Percentiles rank a stretch among this genome's conserved stretches.
phyloP scores from a whole-genome alignment of 2,329 filamentous ascomycete species.

The Amphichorda felina region DNA sequence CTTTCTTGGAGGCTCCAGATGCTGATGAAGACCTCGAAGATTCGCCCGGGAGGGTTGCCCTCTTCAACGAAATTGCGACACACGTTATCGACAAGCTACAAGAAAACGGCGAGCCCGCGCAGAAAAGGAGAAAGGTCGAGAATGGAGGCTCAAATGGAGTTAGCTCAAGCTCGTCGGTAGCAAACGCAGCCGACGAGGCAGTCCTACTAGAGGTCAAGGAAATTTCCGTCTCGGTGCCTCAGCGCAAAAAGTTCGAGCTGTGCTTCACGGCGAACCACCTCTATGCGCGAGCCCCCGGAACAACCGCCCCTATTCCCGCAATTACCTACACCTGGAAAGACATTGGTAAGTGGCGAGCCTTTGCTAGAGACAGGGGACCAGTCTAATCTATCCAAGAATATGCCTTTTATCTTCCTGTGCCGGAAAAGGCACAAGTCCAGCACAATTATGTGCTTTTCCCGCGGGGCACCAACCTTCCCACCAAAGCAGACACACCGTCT shows the following conservation, averaged over 20 bases:
- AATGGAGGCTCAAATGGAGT: conserved; percentile 10
- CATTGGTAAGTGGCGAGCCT: conserved; percentile 33
- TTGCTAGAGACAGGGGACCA: not conserved
- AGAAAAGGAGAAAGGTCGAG: conserved; percentile 42
- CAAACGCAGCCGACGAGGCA: conserved; percentile 30
- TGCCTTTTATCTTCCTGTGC: conserved; percentile 51
- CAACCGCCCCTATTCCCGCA: conserved; percentile 36
- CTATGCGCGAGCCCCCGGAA: conserved; percentile 42
- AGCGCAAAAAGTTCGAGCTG: conserved; percentile 56
- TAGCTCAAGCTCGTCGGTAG: conserved; percentile 7
- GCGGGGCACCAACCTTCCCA: conserved; percentile 37
- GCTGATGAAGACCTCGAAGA: conserved; percentile 22
- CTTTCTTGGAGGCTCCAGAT: not conserved
- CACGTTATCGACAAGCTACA: conserved; percentile 35
- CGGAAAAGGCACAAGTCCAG: conserved; percentile 53
- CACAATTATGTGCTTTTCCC: conserved; percentile 56
- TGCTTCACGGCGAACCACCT: conserved; percentile 48
- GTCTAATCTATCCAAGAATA: conserved; percentile 31
- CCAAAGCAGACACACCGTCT: conserved; percentile 28
- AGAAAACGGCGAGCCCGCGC: conserved; percentile 29
- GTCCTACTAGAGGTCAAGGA: conserved; percentile 51
- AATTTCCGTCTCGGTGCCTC: conserved; percentile 54
- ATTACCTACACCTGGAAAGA: conserved; percentile 49
- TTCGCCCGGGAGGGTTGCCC: conserved; percentile 31
- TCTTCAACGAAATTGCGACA: conserved; percentile 45